Evolutionary conservation across 2,329 filamentous ascomycete genomes (phyloP).

Genomic region (Pseudonectria buxi): DNA sequence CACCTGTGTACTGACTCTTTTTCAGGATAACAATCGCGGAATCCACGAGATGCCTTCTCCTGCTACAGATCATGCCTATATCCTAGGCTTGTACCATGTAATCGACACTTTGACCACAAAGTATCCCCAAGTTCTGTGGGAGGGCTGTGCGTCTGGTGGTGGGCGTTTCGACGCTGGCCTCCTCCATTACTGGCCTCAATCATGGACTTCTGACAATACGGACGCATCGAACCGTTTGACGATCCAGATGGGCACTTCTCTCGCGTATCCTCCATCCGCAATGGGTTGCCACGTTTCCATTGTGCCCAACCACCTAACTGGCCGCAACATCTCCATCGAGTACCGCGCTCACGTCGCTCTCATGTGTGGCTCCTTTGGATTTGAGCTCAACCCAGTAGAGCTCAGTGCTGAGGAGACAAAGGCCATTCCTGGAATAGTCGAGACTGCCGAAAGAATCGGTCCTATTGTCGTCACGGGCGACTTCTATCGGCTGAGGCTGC

Average conservation of each 20-base stretch:
- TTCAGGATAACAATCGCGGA: conserved; percentile 60
- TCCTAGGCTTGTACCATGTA: conserved; percentile 57
- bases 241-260: conserved; percentile 58
- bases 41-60: conserved; percentile 54
- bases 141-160: conserved; percentile 59
- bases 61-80: conserved; percentile 50
- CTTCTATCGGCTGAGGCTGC: conserved; percentile 52
- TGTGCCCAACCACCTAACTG: conserved; percentile 52
- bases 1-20: too few species aligned
- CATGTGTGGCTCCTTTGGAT: conserved; percentile 62
- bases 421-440: conserved; percentile 47
- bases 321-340: conserved; percentile 46
- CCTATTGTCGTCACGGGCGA: conserved; percentile 52
- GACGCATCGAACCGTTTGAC: conserved; percentile 54
- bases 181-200: conserved; percentile 58
- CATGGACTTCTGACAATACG: conserved; percentile 61
- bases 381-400: conserved; percentile 53
- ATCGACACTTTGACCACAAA: conserved; percentile 51
- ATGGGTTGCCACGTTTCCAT: conserved; percentile 62
- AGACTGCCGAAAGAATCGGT: conserved; percentile 48
- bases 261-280: conserved; percentile 54
- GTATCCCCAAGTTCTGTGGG: conserved; percentile 58
- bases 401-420: conserved; percentile 44
- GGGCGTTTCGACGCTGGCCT: conserved; percentile 58
- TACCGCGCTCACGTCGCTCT: conserved; percentile 62